A percentile compares a stretch with the other conserved stretches of the same genome.
Conservation (phyloP, 1,284 basidiomycete genomes). For the Tilletiaria anomala region DNA sequence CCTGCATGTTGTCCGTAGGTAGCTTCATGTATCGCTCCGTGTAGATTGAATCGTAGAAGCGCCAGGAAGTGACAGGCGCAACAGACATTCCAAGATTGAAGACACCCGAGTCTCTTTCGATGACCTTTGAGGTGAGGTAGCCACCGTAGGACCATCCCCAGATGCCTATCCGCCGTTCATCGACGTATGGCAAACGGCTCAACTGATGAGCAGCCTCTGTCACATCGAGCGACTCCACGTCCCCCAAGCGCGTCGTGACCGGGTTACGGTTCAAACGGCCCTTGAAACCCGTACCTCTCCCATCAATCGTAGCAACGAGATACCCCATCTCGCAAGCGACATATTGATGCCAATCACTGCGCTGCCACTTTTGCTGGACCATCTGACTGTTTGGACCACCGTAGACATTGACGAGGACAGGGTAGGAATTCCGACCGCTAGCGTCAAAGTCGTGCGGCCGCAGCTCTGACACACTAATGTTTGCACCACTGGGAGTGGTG, state of each 20-base stretch:
- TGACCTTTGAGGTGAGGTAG: slow-evolving; percentile 18
- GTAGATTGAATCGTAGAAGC: slow-evolving; percentile 55
- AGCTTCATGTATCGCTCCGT: slow-evolving; percentile 95
- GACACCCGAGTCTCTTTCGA: slow-evolving; percentile 56
- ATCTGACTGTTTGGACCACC: slow-evolving; percentile 68
- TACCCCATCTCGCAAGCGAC: slow-evolving; percentile 69
- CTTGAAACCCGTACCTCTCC: slow-evolving; percentile 82
- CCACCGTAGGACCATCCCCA: slow-evolving; percentile 35
- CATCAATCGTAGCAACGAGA: slow-evolving; percentile 73
- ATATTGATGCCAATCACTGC: slow-evolving; percentile 59
- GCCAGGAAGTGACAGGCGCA: slow-evolving; percentile 47
- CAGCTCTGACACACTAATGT: slow-evolving; percentile 74
- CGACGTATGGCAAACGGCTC: slow-evolving; percentile 53
- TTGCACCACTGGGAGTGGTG: slow-evolving; percentile 27
- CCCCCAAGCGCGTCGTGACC: slow-evolving; percentile 69
- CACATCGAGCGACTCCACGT: slow-evolving; percentile 73
- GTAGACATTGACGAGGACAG: slow-evolving; percentile 53
- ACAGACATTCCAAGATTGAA: slow-evolving; percentile 78
- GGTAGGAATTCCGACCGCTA: slow-evolving; percentile 77
- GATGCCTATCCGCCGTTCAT: slow-evolving; percentile 68
- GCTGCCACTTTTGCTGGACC: slow-evolving; percentile 13
- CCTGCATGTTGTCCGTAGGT: slow-evolving; percentile 58
- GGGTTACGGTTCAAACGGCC: slow-evolving; percentile 67
- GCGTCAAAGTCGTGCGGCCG: slow-evolving; percentile 82
- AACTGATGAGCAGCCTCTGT: slow-evolving; percentile 55